A percentile compares a stretch with the other conserved stretches of the same genome.
These are phyloP conservation scores for Styphnolobium japonicum DNA, from an alignment of 306 rosid species.

Conservation along the genomic window DNA sequence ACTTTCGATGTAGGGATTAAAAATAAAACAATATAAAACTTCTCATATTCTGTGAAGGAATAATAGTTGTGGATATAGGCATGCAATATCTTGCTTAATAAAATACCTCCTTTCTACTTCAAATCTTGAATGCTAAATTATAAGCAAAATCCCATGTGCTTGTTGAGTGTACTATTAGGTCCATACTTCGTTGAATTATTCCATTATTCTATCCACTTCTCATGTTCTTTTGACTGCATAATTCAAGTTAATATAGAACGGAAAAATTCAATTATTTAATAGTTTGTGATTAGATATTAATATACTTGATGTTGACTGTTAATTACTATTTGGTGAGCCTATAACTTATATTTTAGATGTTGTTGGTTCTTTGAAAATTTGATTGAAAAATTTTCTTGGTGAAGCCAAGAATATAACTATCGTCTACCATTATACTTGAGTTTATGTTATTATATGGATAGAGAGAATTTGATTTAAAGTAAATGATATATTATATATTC, in stretches of 20 bases:
- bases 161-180: too few relatives aligned
- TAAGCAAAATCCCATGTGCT: too few relatives aligned
- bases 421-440: neutral
- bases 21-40: too few relatives aligned
- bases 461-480: neutral
- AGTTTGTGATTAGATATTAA: neutral
- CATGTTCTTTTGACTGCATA: neutral
- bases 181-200: too few relatives aligned
- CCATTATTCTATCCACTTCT: too few relatives aligned
- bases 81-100: too few relatives aligned
- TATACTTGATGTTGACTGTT: neutral
- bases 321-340: neutral
- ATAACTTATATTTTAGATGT: neutral
- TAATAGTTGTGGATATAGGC: too few relatives aligned
- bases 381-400: neutral
- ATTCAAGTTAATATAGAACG: neutral
- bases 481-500: neutral
- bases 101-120: too few relatives aligned
- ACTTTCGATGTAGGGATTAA: too few relatives aligned
- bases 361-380: neutral
- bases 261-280: neutral
- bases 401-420: neutral
- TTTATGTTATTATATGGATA: neutral
- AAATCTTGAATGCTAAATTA: too few relatives aligned
- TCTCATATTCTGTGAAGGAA: too few relatives aligned